Evolutionary conservation across 2,329 filamentous ascomycete species (phyloP).

Genomic region (Capronia coronata): DNA sequence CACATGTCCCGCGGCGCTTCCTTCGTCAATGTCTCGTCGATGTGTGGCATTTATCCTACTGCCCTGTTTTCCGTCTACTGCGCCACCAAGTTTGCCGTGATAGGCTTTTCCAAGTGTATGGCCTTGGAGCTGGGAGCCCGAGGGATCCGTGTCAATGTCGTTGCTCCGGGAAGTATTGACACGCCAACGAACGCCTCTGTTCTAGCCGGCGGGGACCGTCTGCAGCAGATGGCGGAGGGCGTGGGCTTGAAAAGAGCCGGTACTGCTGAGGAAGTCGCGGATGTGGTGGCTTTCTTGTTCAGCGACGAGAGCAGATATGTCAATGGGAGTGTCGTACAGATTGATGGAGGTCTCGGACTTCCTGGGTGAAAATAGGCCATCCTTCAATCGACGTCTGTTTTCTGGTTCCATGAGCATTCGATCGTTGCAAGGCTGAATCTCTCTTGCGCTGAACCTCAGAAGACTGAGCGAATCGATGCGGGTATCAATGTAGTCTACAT

Average conservation of each 20-base stretch:
- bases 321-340: conserved; percentile 42
- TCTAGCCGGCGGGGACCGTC: background rate
- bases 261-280: conserved; percentile 43
- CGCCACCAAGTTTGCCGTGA: conserved; percentile 28
- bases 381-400: too few species aligned
- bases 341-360: conserved; percentile 23
- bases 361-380: too few species aligned
- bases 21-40: conserved; percentile 38
- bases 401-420: too few species aligned
- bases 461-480: too few species aligned
- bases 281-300: conserved; percentile 46
- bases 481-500: too few species aligned
- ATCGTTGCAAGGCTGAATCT: too few species aligned
- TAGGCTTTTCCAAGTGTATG: conserved; percentile 28
- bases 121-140: conserved; percentile 35
- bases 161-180: conserved; percentile 80
- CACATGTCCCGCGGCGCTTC: conserved; percentile 33
- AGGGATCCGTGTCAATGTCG: conserved; percentile 77
- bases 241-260: conserved; percentile 37
- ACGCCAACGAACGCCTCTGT: conserved; percentile 72
- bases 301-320: conserved; percentile 39
- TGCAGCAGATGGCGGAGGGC: conserved; percentile 5
- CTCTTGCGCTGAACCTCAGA: too few species aligned
- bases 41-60: conserved; percentile 31
- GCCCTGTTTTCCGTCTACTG: conserved; percentile 30